Evolutionary conservation across 148 eudicot genomes (phyloP).

Genomic region (Camellia sinensis): DNA sequence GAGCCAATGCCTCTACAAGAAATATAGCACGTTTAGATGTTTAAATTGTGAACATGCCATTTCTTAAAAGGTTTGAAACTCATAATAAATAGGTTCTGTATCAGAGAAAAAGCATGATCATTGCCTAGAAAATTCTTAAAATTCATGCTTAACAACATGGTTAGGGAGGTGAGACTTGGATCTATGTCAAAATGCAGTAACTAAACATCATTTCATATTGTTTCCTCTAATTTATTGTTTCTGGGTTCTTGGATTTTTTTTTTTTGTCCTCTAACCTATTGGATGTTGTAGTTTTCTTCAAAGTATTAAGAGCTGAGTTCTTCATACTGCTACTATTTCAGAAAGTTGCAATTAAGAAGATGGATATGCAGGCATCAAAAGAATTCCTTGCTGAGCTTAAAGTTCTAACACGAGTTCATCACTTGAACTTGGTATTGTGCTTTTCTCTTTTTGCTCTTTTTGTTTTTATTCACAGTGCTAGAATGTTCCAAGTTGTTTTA

Average conservation of each 20-base stretch:
- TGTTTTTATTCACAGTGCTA: neutral
- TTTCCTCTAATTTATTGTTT: neutral
- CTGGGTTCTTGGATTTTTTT: neutral
- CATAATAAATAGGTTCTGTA: no score
- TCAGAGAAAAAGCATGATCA: no score
- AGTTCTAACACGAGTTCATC: slow-evolving; percentile 58
- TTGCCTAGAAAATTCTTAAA: no score
- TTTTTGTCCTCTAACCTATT: neutral
- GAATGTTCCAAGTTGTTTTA: neutral
- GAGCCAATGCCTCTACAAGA: neutral
- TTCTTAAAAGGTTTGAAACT: no score
- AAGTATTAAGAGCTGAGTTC: neutral
- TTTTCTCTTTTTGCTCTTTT: neutral
- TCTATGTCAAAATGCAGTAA: no score
- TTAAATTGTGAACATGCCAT: no score
- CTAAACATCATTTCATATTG: neutral
- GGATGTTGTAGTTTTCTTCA: neutral
- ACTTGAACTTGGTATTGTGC: slow-evolving; percentile 45
- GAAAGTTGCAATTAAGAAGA: slow-evolving; percentile 62
- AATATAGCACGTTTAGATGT: no score
- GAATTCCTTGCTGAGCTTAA: slow-evolving; percentile 60
- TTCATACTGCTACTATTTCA: slow-evolving; percentile 16
- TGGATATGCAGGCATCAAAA: slow-evolving; percentile 49
- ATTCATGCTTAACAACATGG: no score
- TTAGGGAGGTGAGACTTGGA: no score